Conservation (phyloP, 2,329 filamentous ascomycete species). For the Xylariaceae sp. region DNA sequence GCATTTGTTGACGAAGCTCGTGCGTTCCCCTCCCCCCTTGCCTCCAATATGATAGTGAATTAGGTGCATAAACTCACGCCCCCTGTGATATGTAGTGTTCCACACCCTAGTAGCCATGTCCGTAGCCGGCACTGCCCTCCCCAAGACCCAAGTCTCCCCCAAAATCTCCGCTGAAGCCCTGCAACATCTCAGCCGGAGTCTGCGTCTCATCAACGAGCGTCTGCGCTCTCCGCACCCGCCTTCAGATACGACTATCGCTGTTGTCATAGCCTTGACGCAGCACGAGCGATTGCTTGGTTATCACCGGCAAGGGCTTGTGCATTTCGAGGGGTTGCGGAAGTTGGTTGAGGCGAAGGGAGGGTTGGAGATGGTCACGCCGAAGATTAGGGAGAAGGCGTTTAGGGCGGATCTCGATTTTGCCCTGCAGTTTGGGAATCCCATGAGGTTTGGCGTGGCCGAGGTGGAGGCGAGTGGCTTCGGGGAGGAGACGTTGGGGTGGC, state of each 20-base stretch:
- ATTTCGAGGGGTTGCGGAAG: slow-evolving; percentile 28
- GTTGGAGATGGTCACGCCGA: slow-evolving; percentile 15
- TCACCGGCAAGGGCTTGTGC: slow-evolving; percentile 23
- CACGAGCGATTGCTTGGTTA: slow-evolving; percentile 23
- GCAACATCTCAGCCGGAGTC: slow-evolving; percentile 24
- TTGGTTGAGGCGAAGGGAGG: slow-evolving; percentile 33
- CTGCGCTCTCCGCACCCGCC: slow-evolving; percentile 18
- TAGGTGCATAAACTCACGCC: background rate
- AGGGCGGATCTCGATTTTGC: slow-evolving; percentile 26
- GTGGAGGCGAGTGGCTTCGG: too few species aligned
- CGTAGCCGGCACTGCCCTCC: slow-evolving; percentile 3
- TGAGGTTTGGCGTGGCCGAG: slow-evolving; percentile 11
- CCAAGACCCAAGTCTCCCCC: slow-evolving; percentile 8
- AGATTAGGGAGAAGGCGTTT: slow-evolving; percentile 21
- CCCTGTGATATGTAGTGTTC: slow-evolving; percentile 18
- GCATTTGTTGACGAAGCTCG: slow-evolving; percentile 31
- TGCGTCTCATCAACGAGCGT: slow-evolving; percentile 28
- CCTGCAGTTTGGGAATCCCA: slow-evolving; percentile 20
- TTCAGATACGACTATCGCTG: slow-evolving; percentile 27
- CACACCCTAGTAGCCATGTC: slow-evolving; percentile 27
- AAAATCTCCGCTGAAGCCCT: slow-evolving; percentile 18
- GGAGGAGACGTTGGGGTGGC: slow-evolving; percentile 2
- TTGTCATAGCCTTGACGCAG: slow-evolving; percentile 27
- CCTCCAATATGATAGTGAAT: background rate
- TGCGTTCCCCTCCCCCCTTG: slow-evolving; percentile 13